A percentile compares a stretch with the other conserved stretches of the same genome.
Evolutionary conservation across 2,329 filamentous ascomycete genomes (phyloP).

Genomic region (Neofusicoccum umdonicola): DNA sequence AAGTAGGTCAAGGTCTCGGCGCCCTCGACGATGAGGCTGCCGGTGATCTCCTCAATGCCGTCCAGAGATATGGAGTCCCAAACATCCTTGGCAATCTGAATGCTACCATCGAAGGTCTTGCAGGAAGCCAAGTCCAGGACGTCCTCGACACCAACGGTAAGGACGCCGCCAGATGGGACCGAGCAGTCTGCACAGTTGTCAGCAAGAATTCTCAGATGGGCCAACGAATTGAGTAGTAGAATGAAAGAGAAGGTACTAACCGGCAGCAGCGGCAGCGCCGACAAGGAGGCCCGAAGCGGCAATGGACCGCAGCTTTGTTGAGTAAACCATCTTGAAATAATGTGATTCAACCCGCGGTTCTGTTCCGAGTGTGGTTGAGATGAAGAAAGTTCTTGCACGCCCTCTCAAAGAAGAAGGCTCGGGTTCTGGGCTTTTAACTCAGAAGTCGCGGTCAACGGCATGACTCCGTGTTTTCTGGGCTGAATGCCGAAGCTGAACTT

Average conservation of each 20-base stretch:
- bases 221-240: background rate
- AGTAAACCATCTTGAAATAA: conserved; percentile 2
- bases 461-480: background rate
- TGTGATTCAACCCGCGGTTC: background rate
- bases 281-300: conserved; percentile 4
- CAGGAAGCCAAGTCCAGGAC: background rate
- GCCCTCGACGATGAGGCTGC: background rate
- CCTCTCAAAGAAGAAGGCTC: background rate
- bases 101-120: conserved; percentile 8
- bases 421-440: background rate
- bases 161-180: background rate
- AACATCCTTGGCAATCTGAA: conserved; percentile 26
- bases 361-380: background rate
- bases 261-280: conserved; percentile 5
- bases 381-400: conserved; percentile 9
- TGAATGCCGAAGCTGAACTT: background rate
- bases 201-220: background rate
- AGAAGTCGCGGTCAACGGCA: conserved; percentile 7
- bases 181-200: background rate
- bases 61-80: conserved; percentile 4
- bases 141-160: background rate
- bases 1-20: conserved; percentile 9
- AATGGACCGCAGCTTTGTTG: conserved; percentile 6
- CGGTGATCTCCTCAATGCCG: conserved; percentile 13
- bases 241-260: background rate